A percentile compares a stretch with the other conserved stretches of the same genome.
phyloP scores from a whole-genome alignment of 2,329 filamentous ascomycete species.

The Dothideomycetes sp. region DNA sequence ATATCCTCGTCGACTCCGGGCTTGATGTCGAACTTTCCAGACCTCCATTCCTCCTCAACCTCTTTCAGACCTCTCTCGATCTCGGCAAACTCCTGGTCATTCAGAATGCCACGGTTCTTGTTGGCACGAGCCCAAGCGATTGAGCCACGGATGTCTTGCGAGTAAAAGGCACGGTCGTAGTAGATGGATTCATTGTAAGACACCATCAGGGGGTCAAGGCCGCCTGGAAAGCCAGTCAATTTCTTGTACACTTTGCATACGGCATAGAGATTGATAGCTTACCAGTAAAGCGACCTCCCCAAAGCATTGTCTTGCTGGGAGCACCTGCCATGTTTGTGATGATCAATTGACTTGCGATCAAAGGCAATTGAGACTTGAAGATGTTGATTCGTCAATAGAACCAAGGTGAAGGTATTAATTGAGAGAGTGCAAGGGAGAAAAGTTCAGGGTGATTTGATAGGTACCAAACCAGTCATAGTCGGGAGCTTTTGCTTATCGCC shows the following conservation, averaged over 20 bases:
- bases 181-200: slow-evolving; percentile 75
- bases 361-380: no score
- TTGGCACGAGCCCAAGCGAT: slow-evolving; percentile 80
- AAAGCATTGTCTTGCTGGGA: slow-evolving; percentile 44
- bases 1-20: slow-evolving; percentile 45
- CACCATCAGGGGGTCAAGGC: slow-evolving; percentile 76
- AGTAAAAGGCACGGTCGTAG: slow-evolving; percentile 70
- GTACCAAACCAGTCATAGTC: slow-evolving; percentile 5
- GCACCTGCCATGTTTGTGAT: slow-evolving; percentile 14
- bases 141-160: slow-evolving; percentile 69
- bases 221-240: slow-evolving; percentile 42
- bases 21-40: slow-evolving; percentile 36
- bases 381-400: no score
- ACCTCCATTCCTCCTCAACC: slow-evolving; percentile 44
- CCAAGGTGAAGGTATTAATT: not conserved
- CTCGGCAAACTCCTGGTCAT: slow-evolving; percentile 59
- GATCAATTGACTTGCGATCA: no score
- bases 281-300: slow-evolving; percentile 55
- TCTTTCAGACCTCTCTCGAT: slow-evolving; percentile 63
- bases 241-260: not conserved
- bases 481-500: slow-evolving; percentile 9
- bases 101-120: slow-evolving; percentile 63
- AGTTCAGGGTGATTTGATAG: not conserved
- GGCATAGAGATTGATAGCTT: slow-evolving; percentile 8
- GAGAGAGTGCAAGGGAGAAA: not conserved